These are phyloP conservation scores for Dactylonectria macrodidyma DNA, from an alignment of 2,329 filamentous ascomycete species.

Conservation along the genomic window DNA sequence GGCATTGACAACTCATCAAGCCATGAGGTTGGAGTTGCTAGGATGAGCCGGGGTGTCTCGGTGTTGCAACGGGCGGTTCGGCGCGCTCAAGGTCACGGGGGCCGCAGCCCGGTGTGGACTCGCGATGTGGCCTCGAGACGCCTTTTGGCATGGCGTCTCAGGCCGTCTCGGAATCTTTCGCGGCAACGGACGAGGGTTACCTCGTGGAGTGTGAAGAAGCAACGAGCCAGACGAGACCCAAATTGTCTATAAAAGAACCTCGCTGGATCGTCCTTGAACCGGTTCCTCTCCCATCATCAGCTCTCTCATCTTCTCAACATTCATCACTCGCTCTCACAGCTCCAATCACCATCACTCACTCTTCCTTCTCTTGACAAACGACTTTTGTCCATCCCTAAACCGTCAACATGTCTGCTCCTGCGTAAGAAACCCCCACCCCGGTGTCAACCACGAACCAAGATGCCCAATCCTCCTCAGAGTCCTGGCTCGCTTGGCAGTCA, in stretches of 20 bases:
- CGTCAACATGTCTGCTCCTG: slow-evolving; percentile 48
- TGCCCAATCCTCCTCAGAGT: neutral
- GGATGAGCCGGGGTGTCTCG: slow-evolving; percentile 12
- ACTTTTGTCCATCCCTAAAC: slow-evolving; percentile 36
- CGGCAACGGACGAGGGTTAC: slow-evolving; percentile 17
- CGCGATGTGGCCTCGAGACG: slow-evolving; percentile 24
- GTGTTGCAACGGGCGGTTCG: neutral
- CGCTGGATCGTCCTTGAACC: slow-evolving; percentile 30
- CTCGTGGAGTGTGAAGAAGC: slow-evolving; percentile 25
- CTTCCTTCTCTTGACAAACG: slow-evolving; percentile 29
- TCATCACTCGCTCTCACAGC: slow-evolving; percentile 43
- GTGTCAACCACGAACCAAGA: neutral
- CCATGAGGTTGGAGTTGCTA: slow-evolving; percentile 33
- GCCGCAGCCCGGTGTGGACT: slow-evolving; percentile 28
- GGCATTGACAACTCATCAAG: slow-evolving; percentile 45
- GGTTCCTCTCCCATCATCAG: slow-evolving; percentile 37
- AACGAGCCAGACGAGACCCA: slow-evolving; percentile 21
- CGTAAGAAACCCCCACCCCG: slow-evolving; percentile 38
- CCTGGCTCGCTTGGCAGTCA: slow-evolving; percentile 25
- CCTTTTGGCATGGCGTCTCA: slow-evolving; percentile 22
- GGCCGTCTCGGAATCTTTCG: slow-evolving; percentile 22
- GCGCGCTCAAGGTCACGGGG: slow-evolving; percentile 4
- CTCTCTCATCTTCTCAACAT: slow-evolving; percentile 43
- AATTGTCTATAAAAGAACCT: slow-evolving; percentile 46
- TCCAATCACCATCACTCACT: slow-evolving; percentile 31